Evolutionary conservation across 2,329 filamentous ascomycete species (phyloP), one percentile per base, ranked within the genome.

Genomic region (Zopfia rhizophila): DNA sequence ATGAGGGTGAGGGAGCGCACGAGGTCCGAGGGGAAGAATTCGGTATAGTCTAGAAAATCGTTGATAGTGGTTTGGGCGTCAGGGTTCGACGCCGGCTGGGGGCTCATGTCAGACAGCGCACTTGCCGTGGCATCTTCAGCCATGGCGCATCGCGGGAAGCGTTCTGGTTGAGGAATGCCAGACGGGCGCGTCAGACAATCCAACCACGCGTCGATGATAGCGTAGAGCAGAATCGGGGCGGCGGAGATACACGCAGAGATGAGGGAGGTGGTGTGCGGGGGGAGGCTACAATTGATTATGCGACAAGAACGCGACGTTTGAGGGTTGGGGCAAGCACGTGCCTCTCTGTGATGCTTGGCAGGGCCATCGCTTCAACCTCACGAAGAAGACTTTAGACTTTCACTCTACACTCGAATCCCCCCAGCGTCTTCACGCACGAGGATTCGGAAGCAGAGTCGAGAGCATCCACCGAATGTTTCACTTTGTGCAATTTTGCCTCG

Each of bases 11-110:
- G 72, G 52, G 84, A 86, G 59, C 84, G 83, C 47, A 81, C 77
- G 17, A 87, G 74, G 64, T 87, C 84, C 7, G 84, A 82, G 23
- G 84, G 84, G 45, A 86, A 84, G 75, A 85, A 86, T 70, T 87
- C 84, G 52, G 84, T 87, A 70, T 87, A 87, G 68, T 86, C 83
- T 47, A 86, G 81, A 68, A 84, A 87, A 67, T 87, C 84, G 54
- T 83, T 85, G 32, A 87, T 81, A 18, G 84, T 86, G 23, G 83
- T 82, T 63, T 86, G 83, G 45, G 83, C 82, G 61, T 87, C 84
- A 23, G 84, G 84, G 62, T 87, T 83, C 42, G 79, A 77, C 39
- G 78, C 75, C 17, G 76, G 74, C 53, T 78, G 65, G 23, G 55
- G 58, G 27, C 66, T 56, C 56, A 59, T 58, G 14, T 69, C 67